phyloP scores from a whole-genome alignment of 208 protist species.

The Trypanosoma melophagium region DNA sequence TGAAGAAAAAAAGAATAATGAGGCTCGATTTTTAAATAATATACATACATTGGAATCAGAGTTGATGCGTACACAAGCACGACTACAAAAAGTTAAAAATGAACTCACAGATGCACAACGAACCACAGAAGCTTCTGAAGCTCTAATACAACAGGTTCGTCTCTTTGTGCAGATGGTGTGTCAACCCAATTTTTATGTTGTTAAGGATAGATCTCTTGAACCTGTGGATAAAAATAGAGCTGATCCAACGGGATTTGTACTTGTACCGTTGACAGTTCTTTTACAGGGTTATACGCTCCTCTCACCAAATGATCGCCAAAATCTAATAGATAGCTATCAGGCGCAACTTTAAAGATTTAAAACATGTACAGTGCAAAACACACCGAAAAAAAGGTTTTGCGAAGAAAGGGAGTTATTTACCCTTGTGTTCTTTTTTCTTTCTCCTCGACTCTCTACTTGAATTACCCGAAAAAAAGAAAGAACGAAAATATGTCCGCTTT shows the following conservation, averaged over 20 bases:
- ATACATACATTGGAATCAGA: conserved; percentile 19
- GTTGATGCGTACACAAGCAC: conserved; percentile 22
- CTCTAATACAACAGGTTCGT: conserved; percentile 65
- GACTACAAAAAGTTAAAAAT: conserved; percentile 22
- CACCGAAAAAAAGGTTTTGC: background rate
- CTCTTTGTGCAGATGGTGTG: conserved; percentile 79
- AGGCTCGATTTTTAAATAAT: background rate
- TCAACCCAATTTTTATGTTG: conserved; percentile 79
- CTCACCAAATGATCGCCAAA: conserved; percentile 51
- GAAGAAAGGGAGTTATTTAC: background rate
- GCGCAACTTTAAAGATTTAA: conserved; percentile 3
- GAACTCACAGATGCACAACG: conserved; percentile 22
- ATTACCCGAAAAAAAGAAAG: too few relatives aligned
- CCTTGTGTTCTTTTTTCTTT: conserved; percentile 1
- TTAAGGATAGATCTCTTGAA: conserved; percentile 72
- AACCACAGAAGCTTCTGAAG: conserved; percentile 34
- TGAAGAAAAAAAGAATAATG: conserved; percentile 5
- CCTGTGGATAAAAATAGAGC: conserved; percentile 67
- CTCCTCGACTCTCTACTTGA: background rate
- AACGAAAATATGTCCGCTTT: too few relatives aligned
- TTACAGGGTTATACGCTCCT: conserved; percentile 84
- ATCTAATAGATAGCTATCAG: conserved; percentile 73
- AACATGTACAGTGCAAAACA: background rate
- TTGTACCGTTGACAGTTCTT: conserved; percentile 71
- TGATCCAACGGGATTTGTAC: conserved; percentile 79